Evolutionary conservation across 768 basidiomycete genomes (phyloP).

Genomic region (Roridomyces roridus): DNA sequence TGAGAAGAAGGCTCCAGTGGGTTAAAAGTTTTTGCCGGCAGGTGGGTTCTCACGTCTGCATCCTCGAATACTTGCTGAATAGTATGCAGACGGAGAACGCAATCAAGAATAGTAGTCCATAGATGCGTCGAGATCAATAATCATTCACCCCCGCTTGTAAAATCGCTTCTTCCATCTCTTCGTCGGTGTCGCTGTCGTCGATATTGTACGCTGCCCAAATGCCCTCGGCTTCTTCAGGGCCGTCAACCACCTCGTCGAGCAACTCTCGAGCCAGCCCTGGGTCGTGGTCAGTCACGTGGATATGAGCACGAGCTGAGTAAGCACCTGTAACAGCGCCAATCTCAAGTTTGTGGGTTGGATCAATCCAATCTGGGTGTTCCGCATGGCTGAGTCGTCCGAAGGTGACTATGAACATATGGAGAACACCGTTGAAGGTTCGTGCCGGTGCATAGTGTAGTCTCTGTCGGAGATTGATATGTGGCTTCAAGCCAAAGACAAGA

Average conservation of each 20-base stretch:
- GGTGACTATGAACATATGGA: conserved; percentile 76
- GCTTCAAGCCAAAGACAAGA: conserved; percentile 57
- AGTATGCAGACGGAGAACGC: conserved; percentile 10
- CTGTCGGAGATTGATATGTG: conserved; percentile 58
- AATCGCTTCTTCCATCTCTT: conserved; percentile 61
- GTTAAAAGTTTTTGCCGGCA: conserved; percentile 61
- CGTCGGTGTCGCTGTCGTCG: conserved; percentile 51
- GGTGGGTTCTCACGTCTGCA: conserved; percentile 32
- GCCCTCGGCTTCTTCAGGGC: conserved; percentile 71
- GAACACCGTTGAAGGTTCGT: conserved; percentile 64
- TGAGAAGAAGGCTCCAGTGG: conserved; percentile 57
- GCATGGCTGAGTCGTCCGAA: conserved; percentile 79
- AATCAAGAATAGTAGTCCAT: conserved; percentile 6
- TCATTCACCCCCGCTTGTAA: conserved; percentile 33
- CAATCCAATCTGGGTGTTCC: conserved; percentile 67
- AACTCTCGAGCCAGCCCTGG: conserved; percentile 67
- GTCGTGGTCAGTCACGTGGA: neutral
- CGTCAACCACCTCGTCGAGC: conserved; percentile 72
- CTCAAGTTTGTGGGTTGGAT: conserved; percentile 45
- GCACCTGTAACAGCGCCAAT: conserved; percentile 50
- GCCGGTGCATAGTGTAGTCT: conserved; percentile 62
- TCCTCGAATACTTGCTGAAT: neutral
- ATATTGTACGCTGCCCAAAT: conserved; percentile 63
- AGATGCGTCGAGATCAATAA: neutral
- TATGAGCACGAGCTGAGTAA: neutral